Base-by-base conservation (phyloP, 2,329 filamentous ascomycete genomes). In the Fusarium newnesense region DNA sequence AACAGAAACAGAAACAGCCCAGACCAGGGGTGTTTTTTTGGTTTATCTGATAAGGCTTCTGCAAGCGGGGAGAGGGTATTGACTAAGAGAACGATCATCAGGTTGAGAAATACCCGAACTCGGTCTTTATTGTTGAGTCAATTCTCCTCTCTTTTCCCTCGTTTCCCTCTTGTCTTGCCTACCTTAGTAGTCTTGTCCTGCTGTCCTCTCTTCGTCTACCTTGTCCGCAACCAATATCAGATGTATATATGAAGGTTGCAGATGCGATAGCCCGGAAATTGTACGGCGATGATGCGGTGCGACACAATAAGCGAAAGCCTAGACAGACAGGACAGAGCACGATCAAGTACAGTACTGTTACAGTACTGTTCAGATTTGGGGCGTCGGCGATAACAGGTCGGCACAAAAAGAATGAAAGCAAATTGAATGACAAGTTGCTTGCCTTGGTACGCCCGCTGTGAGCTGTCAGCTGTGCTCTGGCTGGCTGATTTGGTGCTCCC, bases 11-110 rank as follows among this genome's bases (percentile, higher is more conserved):
- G 47, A 53, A 44, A 30, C 53, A 75, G 73, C 61, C 74, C 70
- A 34, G 73, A 68, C 74, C 70, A 36, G 75, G 75, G 70, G 40
- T 63, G 10, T 36, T n/a, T 49, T 58, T 24, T n/a, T 9, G 59
- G 71, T 59, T 70, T 76, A 75, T 73, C 76, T 78, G 76, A 78
- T 78, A 78, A 78, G 76, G 69, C 75, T 61, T 62, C 32, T 68
- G 73, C 71, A 75, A 74, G 74, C 74, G 74, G 76, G 76, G 71
- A 76, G 75, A 72, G 61, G 56, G 52, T 61, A 60, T 74, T 73
- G 71, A 75, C 75, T 77, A 73, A 75, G 70, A 69, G 62, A 69
- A 53, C 62, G 67, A 68, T 58, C 72, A 49, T 72, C 67, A 49
- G 57, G 69, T 50, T 50, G 30, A 58, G 32, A 37, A 34, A 37